Evolutionary conservation across 2,329 filamentous ascomycete genomes (phyloP), one percentile per base, ranked within the genome.

Genomic region (Pezicula radicicola): DNA sequence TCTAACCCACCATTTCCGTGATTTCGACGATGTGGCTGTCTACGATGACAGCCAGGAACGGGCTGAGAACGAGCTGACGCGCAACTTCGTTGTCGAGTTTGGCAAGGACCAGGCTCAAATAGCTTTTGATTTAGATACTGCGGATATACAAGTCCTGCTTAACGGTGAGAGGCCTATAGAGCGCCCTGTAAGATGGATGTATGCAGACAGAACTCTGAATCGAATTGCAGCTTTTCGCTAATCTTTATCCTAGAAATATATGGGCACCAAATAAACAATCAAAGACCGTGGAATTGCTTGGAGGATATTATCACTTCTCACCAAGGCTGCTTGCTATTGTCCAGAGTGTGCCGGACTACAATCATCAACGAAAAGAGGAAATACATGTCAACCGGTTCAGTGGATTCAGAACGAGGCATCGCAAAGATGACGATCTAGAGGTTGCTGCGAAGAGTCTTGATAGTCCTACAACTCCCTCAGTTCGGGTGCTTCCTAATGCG

Each of bases 111-210:
- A 73, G 39, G 81, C 83, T 36, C 76, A 71, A 50, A 79, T 83
- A 53, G 81, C 79, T 3, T 78, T 80, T 48, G 71, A 87, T 58
- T 67, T 88, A 8, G 62, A 68, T 3, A 60, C 66, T 1, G 56
- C 67, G 2, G 71, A 77, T 3, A 65, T 84, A 28, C 51, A 65
- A 13, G 54, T 55, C 16, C 65, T 81, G 2, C 63, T 76, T 30
- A 54, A 62, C 10, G 55, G 55, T 10, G 55, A 63, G 42, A 60
- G 56, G n/a, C 44, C 60, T 2, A 47, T 36, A 49, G 74, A 71
- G 46, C 69, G 76, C 43, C 77, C 74, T 54, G 83, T 87, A 4
- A 76, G 87, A 66, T 91, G 88, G 88, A 89, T 91, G 81, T 84
- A 70, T 66, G 81, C 62, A 53, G 18, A 37, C 35, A 49, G 35